Conservation (phyloP, 2,329 filamentous ascomycete genomes). For the Didymella keratinophila region DNA sequence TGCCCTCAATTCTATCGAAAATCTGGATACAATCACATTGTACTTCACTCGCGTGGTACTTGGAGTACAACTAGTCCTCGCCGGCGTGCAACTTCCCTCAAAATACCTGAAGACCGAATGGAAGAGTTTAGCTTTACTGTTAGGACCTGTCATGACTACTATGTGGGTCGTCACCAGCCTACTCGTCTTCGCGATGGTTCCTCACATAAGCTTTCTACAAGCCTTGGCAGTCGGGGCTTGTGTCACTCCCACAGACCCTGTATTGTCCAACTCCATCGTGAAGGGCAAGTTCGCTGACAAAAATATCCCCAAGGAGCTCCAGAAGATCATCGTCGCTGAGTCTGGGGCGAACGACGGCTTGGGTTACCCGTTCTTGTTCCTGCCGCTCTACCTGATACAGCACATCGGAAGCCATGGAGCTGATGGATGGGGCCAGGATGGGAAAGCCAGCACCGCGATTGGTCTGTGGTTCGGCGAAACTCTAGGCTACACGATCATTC, state of each 20-base stretch:
- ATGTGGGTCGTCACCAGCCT: conserved; percentile 90
- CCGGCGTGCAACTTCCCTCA: conserved; percentile 85
- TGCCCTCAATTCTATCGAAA: conserved; percentile 63
- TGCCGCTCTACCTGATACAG: conserved; percentile 84
- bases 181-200: conserved; percentile 78
- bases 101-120: conserved; percentile 82
- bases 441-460: conserved; percentile 72
- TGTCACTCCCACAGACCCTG: conserved; percentile 90
- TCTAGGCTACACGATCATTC: conserved; percentile 80
- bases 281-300: conserved; percentile 94
- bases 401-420: conserved; percentile 65
- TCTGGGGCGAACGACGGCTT: conserved; percentile 89
- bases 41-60: conserved; percentile 88
- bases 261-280: conserved; percentile 87
- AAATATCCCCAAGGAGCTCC: conserved; percentile 82
- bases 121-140: conserved; percentile 74
- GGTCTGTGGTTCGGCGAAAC: conserved; percentile 86
- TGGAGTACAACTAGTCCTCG: conserved; percentile 87
- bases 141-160: conserved; percentile 82
- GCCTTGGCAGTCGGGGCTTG: conserved; percentile 83
- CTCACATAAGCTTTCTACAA: conserved; percentile 75
- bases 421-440: conserved; percentile 28
- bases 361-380: conserved; percentile 87
- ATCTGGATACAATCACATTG: conserved; percentile 76
- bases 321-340: conserved; percentile 72